phyloP scores from a whole-genome alignment of 495 filamentous ascomycete species.

The Xylaria acuta region DNA sequence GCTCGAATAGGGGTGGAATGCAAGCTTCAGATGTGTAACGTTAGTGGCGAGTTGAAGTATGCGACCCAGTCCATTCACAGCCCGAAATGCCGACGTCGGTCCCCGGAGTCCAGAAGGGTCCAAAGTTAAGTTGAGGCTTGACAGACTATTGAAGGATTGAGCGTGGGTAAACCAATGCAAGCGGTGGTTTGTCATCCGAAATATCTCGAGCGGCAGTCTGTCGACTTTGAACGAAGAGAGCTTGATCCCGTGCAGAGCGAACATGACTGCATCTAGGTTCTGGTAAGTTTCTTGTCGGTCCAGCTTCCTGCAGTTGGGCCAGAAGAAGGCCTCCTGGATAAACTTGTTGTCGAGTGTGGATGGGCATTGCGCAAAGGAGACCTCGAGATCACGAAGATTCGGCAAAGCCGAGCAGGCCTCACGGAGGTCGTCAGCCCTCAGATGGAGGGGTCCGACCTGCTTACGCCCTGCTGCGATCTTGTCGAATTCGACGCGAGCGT shows the following conservation, averaged over 20 bases:
- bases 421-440: conserved; percentile 46
- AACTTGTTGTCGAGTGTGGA: conserved; percentile 42
- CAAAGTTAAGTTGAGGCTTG: conserved; percentile 47
- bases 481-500: conserved; percentile 46
- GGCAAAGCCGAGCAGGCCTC: conserved; percentile 50
- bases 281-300: conserved; percentile 50
- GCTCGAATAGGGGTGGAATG: conserved; percentile 51
- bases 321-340: conserved; percentile 47
- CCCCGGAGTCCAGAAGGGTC: conserved; percentile 45
- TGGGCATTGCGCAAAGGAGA: conserved; percentile 52
- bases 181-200: conserved; percentile 45
- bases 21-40: conserved; percentile 47
- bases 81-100: conserved; percentile 44
- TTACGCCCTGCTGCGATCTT: conserved; percentile 46
- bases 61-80: conserved; percentile 52
- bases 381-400: conserved; percentile 51
- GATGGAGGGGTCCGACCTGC: conserved; percentile 46
- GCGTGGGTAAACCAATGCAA: conserved; percentile 53
- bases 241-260: conserved; percentile 47
- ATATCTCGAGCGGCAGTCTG: conserved; percentile 54
- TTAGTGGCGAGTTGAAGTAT: conserved; percentile 49
- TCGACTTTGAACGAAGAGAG: conserved; percentile 51
- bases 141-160: conserved; percentile 47
- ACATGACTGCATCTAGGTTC: conserved; percentile 52
- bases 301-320: conserved; percentile 51